Evolutionary conservation across 78 protist genomes (phyloP).

Genomic region (Dictyostelium intermedium): DNA sequence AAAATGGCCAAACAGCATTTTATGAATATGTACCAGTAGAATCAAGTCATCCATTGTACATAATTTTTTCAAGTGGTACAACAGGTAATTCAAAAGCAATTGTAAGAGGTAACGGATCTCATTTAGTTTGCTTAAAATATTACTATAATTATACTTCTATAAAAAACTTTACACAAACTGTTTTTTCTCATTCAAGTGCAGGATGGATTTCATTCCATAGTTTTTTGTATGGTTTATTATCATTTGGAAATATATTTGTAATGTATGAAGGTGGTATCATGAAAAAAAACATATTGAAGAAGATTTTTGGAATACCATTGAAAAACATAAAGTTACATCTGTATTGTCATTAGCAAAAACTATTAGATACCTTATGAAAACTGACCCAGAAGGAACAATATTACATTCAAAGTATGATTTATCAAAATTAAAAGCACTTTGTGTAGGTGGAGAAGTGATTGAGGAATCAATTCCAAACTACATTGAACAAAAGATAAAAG

Average conservation of each 20-base stretch:
- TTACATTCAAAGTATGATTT: neutral
- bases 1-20: too few species aligned
- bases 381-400: neutral
- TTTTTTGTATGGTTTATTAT: neutral
- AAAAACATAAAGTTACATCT: conserved; percentile 17
- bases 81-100: conserved; percentile 44
- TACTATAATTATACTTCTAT: too few species aligned
- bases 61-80: neutral
- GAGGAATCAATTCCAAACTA: neutral
- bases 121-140: conserved; percentile 4
- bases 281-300: conserved; percentile 46
- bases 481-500: neutral
- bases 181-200: conserved; percentile 50
- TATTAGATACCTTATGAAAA: conserved; percentile 42
- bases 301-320: conserved; percentile 44
- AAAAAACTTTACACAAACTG: too few species aligned
- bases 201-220: conserved; percentile 77
- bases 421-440: neutral
- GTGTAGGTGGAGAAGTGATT: neutral
- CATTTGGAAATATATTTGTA: conserved; percentile 22
- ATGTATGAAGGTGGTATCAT: conserved; percentile 67
- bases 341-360: neutral
- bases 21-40: neutral
- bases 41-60: neutral
- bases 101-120: conserved; percentile 42